A percentile compares a stretch with the other conserved stretches of the same genome.
phyloP scores from a whole-genome alignment of 495 filamentous ascomycete genomes.

The Trichoderma erinaceum region DNA sequence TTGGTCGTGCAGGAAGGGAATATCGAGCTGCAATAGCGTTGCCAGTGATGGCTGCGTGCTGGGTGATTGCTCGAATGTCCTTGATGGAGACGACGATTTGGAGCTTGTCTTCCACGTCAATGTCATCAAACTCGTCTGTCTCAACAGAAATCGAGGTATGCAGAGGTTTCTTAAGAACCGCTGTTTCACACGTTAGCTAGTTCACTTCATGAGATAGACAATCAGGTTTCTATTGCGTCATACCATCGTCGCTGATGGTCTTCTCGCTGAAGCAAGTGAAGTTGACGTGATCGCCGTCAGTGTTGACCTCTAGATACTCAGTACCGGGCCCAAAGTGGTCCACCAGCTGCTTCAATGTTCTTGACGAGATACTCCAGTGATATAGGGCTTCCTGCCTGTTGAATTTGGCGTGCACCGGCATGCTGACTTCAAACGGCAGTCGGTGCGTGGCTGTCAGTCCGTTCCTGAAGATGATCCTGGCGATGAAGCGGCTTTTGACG shows the following conservation, averaged over 20 bases:
- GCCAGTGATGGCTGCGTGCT: slow-evolving; percentile 73
- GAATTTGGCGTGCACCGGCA: slow-evolving; percentile 83
- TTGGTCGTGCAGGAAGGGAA: slow-evolving; percentile 70
- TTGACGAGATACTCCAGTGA: slow-evolving; percentile 70
- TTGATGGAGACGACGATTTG: slow-evolving; percentile 89
- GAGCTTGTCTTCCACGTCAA: slow-evolving; percentile 63
- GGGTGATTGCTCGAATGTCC: slow-evolving; percentile 86
- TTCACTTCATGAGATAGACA: slow-evolving; percentile 15
- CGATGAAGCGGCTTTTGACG: slow-evolving; percentile 72
- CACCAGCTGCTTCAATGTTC: slow-evolving; percentile 71
- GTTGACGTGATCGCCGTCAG: slow-evolving; percentile 53
- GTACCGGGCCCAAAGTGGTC: slow-evolving; percentile 89
- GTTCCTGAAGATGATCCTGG: slow-evolving; percentile 80
- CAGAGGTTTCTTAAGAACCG: slow-evolving; percentile 86
- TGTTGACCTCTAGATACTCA: slow-evolving; percentile 84
- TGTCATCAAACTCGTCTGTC: slow-evolving; percentile 78
- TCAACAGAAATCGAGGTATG: slow-evolving; percentile 88
- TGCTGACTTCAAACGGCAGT: slow-evolving; percentile 77
- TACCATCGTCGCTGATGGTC: slow-evolving; percentile 74
- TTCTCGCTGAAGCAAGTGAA: slow-evolving; percentile 97
- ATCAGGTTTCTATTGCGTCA: slow-evolving; percentile 12
- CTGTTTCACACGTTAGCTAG: slow-evolving; percentile 33
- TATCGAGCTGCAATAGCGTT: slow-evolving; percentile 68
- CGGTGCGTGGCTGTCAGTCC: slow-evolving; percentile 90
- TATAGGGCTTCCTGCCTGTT: slow-evolving; percentile 63